Evolutionary conservation across 164 flowering plant genomes (phyloP), one percentile per base, ranked within the genome.

Genomic region (Aristolochia californica): DNA sequence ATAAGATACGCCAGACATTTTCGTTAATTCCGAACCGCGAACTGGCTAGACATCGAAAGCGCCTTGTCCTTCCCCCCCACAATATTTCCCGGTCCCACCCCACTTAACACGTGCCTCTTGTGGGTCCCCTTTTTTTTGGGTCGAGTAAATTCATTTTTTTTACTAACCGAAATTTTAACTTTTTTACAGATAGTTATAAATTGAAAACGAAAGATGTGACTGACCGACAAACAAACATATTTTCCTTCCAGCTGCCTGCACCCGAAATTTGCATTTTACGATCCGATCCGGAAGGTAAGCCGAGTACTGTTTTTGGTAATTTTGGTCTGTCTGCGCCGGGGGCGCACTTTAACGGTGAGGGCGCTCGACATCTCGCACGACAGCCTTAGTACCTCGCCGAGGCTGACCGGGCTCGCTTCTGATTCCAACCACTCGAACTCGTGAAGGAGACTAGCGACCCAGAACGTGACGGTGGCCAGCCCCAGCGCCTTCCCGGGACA

Each of bases 401-500:
- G 68, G 18, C 77, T 78, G 13, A 79, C 81, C 13, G 81, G 77
- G 51, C 57, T 53, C 9, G 45, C 26, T 13, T 43, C 76, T 2
- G 57, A 43, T 13, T 43, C 55, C 11, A 43, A 17, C 89, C 89
- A 86, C 54, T 73, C 57, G 59, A 72, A 83, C 53, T 75, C 72
- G 13, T 82, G 85, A 16, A 86, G 17, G 40, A 86, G 61, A 0
- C 66, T 13, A 0, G 81, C 94, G 2, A 86, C 77, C 94, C 94
- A 86, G 27, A 73, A 65, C 43, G 4, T 64, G n/a, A 78, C 84
- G 13, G 80, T 77, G 26, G 75, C 56, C 64, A 83, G 61, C 12
- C 87, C 94, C n/a, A 83, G 49, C 0, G 70, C 28, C 78, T 76
- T 83, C 1, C 94, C 94, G 8, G 94, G 94, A 61, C 94, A 85